These are phyloP conservation scores for Barnettozyma sucrosica DNA, from an alignment of 805 yeast genomes.

Conservation along the genomic window DNA sequence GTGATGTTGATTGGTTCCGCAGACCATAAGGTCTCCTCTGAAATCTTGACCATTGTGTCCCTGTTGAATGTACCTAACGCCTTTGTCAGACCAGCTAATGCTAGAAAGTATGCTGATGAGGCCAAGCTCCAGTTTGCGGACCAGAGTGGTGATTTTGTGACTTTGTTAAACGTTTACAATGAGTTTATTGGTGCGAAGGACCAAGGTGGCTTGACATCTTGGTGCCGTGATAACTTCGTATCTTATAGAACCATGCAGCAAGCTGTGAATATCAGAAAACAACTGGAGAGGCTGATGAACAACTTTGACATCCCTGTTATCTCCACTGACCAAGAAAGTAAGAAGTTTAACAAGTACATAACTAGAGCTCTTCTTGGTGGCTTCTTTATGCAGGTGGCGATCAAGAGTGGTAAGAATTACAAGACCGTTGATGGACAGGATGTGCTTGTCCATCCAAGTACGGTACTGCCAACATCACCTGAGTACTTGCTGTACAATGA, in stretches of 20 bases:
- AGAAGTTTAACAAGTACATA: constrained; percentile 69
- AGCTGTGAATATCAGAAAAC: constrained; percentile 84
- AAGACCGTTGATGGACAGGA: constrained; percentile 95
- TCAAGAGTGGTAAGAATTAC: constrained; percentile 84
- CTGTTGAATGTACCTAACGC: constrained; percentile 88
- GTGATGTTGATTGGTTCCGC: constrained; percentile 88
- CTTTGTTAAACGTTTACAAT: constrained; percentile 81
- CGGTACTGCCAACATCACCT: constrained; percentile 79
- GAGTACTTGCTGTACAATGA: constrained; percentile 96
- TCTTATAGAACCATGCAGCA: constrained; percentile 77
- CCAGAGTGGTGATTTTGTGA: constrained; percentile 91
- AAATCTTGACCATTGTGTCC: constrained; percentile 82
- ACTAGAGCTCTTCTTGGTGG: constrained; percentile 88
- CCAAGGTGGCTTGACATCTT: constrained; percentile 58
- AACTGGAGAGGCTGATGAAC: constrained; percentile 78
- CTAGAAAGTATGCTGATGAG: constrained; percentile 86
- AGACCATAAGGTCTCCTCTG: constrained; percentile 81
- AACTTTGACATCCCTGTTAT: constrained; percentile 67
- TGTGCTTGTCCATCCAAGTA: constrained; percentile 88
- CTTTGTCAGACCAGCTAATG: constrained; percentile 88
- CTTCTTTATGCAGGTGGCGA: constrained; percentile 97
- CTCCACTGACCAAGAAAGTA: constrained; percentile 61
- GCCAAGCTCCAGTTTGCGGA: constrained; percentile 84
- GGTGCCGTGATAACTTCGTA: constrained; percentile 90
- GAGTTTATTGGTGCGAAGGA: constrained; percentile 78